phyloP scores from a whole-genome alignment of 139 green algal genomes.

The Chlamydomonas sphaeroides region DNA sequence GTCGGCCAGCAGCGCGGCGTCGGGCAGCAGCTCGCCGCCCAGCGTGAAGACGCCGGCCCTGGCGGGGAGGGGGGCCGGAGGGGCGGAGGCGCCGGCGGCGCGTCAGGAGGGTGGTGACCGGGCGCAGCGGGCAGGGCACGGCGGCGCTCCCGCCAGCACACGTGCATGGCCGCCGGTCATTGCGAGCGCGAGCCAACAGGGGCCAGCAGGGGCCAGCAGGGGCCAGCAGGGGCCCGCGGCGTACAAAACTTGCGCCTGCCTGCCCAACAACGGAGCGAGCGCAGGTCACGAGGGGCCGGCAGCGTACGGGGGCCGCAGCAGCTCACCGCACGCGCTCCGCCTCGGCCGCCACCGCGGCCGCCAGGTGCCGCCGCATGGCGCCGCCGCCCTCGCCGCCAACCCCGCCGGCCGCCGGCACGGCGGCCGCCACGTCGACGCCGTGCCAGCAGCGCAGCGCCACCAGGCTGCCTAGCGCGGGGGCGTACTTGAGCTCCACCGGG shows the following conservation, averaged over 20 bases:
- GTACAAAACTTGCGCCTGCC: too few species aligned
- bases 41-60: conserved; percentile 28
- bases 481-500: conserved; percentile 51
- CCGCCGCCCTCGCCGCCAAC: not conserved
- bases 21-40: not conserved
- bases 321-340: conserved; percentile 1
- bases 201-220: too few species aligned
- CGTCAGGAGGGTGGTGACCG: too few species aligned
- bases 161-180: too few species aligned
- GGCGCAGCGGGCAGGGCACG: too few species aligned
- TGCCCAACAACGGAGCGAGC: too few species aligned
- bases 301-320: too few species aligned
- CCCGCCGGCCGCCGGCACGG: conserved; percentile 5
- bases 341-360: conserved; percentile 3
- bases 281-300: too few species aligned
- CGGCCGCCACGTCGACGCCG: conserved; percentile 37
- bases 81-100: too few species aligned
- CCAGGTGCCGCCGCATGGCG: conserved; percentile 7
- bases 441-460: conserved; percentile 41
- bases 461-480: conserved; percentile 3
- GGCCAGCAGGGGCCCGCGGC: too few species aligned
- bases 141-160: too few species aligned
- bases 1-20: not conserved
- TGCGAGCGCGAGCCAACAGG: too few species aligned
- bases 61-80: not conserved